These are phyloP conservation scores for Xylaria venustula DNA, from an alignment of 495 filamentous ascomycete species.

Conservation along the genomic window DNA sequence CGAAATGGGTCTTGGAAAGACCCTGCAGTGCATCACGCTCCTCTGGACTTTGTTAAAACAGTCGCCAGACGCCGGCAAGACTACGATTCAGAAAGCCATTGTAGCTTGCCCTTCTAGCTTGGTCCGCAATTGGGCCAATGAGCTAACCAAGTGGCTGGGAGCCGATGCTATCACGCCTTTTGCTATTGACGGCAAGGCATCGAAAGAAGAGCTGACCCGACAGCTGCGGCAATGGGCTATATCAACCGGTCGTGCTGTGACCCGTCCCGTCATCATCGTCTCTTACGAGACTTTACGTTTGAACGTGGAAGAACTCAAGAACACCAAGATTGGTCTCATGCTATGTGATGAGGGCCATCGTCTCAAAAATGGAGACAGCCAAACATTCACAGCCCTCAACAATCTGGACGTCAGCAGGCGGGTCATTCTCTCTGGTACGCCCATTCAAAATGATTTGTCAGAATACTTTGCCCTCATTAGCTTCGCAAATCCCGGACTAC, in stretches of 20 bases:
- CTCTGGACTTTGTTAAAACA: slow-evolving; percentile 98
- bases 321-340: slow-evolving; percentile 85
- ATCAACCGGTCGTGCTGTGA: slow-evolving; percentile 82
- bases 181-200: slow-evolving; percentile 93
- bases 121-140: slow-evolving; percentile 97
- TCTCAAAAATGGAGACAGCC: slow-evolving; percentile 96
- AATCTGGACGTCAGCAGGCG: slow-evolving; percentile 84
- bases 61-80: slow-evolving; percentile 88
- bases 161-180: slow-evolving; percentile 89
- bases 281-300: slow-evolving; percentile 95
- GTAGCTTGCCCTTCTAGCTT: slow-evolving; percentile 98
- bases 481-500: slow-evolving; percentile 91
- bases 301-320: slow-evolving; percentile 82
- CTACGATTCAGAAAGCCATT: slow-evolving; percentile 94
- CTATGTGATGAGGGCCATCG: slow-evolving; percentile 98
- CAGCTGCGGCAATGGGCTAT: slow-evolving; percentile 96
- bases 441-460: slow-evolving; percentile 96
- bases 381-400: slow-evolving; percentile 89
- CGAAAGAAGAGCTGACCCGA: slow-evolving; percentile 84
- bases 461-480: slow-evolving; percentile 97
- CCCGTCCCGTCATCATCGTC: slow-evolving; percentile 96
- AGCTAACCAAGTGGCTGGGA: slow-evolving; percentile 92
- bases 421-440: slow-evolving; percentile 95
- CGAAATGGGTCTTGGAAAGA: slow-evolving; percentile 98
- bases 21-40: slow-evolving; percentile 64